These are phyloP conservation scores for Stylosanthes scabra DNA, from an alignment of 331 rosid species.

Conservation along the genomic window DNA sequence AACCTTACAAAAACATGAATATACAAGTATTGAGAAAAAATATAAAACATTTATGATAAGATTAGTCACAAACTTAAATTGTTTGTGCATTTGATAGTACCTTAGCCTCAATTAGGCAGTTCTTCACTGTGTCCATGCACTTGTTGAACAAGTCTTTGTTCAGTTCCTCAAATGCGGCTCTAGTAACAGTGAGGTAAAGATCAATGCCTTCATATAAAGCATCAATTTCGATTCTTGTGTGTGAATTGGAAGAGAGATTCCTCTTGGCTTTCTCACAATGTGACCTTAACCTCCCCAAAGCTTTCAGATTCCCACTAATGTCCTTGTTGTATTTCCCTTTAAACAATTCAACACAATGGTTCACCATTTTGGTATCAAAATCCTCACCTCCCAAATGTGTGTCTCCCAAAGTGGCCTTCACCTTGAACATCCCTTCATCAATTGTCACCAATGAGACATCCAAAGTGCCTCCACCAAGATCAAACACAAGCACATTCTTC, in stretches of 20 bases:
- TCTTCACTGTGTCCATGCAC: conserved; percentile 8
- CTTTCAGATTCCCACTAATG: conserved; percentile 4
- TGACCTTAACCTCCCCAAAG: neutral
- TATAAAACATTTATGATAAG: no score
- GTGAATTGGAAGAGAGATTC: neutral
- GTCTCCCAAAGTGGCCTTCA: conserved; percentile 42
- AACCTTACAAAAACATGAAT: neutral
- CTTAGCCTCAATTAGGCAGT: neutral
- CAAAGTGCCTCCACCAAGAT: neutral
- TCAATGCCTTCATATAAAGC: conserved; percentile 2
- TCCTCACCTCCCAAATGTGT: conserved; percentile 27
- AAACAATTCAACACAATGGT: neutral
- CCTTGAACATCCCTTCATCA: conserved; percentile 45
- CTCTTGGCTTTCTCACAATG: neutral
- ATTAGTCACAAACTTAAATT: no score
- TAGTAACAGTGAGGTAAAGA: neutral
- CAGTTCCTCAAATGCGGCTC: neutral
- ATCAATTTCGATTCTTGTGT: conserved; percentile 1
- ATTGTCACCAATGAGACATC: conserved; percentile 4
- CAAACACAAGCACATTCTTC: conserved; percentile 2
- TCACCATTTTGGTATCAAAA: conserved; percentile 1
- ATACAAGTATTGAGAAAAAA: no score
- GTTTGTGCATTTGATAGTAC: no score
- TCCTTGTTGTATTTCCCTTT: conserved; percentile 22
- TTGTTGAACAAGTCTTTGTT: conserved; percentile 1